phyloP scores from a whole-genome alignment of 768 basidiomycete species.

The Suillus paluster region DNA sequence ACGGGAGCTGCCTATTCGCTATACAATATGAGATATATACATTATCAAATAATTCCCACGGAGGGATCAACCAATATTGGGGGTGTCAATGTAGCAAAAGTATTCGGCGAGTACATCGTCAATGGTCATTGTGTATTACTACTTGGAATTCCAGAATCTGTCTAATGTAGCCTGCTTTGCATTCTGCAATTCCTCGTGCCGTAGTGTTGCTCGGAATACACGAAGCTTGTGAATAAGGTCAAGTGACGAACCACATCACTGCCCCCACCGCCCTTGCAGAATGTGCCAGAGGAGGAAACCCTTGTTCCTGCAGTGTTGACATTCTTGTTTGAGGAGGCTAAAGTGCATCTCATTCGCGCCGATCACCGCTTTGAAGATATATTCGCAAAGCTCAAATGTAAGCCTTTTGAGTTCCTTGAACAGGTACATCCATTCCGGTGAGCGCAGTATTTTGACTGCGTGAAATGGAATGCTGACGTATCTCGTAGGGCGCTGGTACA shows the following conservation, averaged over 20 bases:
- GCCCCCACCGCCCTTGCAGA: slow-evolving; percentile 8
- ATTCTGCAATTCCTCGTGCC: too few species aligned
- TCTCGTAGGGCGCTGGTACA: slow-evolving; percentile 63
- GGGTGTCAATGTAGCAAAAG: too few species aligned
- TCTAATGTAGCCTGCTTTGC: too few species aligned
- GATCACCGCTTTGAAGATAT: slow-evolving; percentile 76
- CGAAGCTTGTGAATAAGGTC: too few species aligned
- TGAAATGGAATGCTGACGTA: not conserved
- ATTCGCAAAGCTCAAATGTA: slow-evolving; percentile 69
- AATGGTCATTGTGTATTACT: too few species aligned
- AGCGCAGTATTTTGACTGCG: slow-evolving; percentile 15
- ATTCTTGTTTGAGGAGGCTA: slow-evolving; percentile 81
- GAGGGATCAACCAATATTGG: too few species aligned
- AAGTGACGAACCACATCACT: too few species aligned
- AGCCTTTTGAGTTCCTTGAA: slow-evolving; percentile 77
- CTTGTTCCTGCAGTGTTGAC: slow-evolving; percentile 72
- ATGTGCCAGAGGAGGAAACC: slow-evolving; percentile 18
- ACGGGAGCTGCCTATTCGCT: not conserved
- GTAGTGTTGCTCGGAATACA: too few species aligned
- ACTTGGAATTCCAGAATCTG: too few species aligned
- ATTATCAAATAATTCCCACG: not conserved
- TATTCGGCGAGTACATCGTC: too few species aligned
- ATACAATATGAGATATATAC: not conserved
- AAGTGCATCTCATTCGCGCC: slow-evolving; percentile 63
- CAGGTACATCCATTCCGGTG: slow-evolving; percentile 84